These are phyloP conservation scores for Chondrus crispus DNA, from an alignment of 23 red algal species.

Conservation along the genomic window DNA sequence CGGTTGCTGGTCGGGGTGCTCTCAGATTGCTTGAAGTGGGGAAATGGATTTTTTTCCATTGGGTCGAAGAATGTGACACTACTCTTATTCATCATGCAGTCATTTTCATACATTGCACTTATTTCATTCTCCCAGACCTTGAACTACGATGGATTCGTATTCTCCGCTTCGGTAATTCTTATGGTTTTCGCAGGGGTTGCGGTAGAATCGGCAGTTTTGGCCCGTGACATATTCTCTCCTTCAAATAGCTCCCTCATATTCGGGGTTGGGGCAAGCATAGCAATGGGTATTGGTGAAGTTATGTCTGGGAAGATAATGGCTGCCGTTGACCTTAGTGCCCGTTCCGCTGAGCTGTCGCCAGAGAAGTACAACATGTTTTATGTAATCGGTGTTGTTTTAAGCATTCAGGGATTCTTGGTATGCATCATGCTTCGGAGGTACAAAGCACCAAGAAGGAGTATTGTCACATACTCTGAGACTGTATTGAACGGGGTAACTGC, in stretches of 20 bases:
- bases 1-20: not conserved
- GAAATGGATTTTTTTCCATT: not conserved
- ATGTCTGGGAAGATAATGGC: not conserved
- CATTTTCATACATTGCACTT: not conserved
- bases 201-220: not conserved
- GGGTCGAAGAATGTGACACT: not conserved
- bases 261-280: constrained; percentile 19
- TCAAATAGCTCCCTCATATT: constrained; percentile 24
- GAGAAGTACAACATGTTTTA: not conserved
- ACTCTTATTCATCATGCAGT: not conserved
- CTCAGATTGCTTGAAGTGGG: not conserved
- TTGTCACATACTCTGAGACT: no score
- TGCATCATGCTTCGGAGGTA: not conserved
- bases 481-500: no score
- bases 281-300: constrained; percentile 22
- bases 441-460: no score
- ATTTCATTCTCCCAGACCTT: not conserved
- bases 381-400: not conserved
- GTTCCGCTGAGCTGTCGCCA: not conserved
- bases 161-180: not conserved
- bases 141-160: constrained; percentile 8
- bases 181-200: constrained; percentile 12
- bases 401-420: not conserved
- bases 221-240: not conserved
- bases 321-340: not conserved